A percentile compares a stretch with the other conserved stretches of the same genome.
Evolutionary conservation across 257 asterid genomes (phyloP).

Genomic region (Fraxinus cuspidata): DNA sequence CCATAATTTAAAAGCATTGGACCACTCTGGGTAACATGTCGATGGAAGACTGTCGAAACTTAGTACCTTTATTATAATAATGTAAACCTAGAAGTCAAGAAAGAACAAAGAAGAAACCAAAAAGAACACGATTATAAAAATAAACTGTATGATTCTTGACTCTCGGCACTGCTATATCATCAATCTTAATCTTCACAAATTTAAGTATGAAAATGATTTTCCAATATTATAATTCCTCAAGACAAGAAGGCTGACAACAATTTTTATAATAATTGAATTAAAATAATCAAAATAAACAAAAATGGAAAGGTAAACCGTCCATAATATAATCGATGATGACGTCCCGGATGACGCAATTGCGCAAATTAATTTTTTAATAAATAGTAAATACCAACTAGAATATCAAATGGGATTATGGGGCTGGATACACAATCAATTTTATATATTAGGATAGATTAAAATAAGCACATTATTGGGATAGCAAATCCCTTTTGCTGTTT

Average conservation of each 20-base stretch:
- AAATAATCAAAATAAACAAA: slow-evolving; percentile 27
- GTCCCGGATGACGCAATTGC: slow-evolving; percentile 52
- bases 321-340: slow-evolving; percentile 50
- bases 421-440: slow-evolving; percentile 30
- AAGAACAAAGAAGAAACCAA: slow-evolving; percentile 20
- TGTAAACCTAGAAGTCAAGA: slow-evolving; percentile 33
- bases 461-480: slow-evolving; percentile 22
- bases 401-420: slow-evolving; percentile 30
- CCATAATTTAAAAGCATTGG: slow-evolving; percentile 37
- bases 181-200: slow-evolving; percentile 27
- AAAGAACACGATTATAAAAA: not conserved
- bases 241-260: slow-evolving; percentile 9
- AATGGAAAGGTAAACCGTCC: slow-evolving; percentile 33
- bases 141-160: slow-evolving; percentile 36
- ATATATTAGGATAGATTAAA: slow-evolving; percentile 31
- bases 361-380: slow-evolving; percentile 26
- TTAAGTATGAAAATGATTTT: not conserved
- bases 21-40: slow-evolving; percentile 32
- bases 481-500: not conserved
- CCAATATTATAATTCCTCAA: not conserved
- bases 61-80: slow-evolving; percentile 5
- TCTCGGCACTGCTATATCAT: slow-evolving; percentile 29
- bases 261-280: slow-evolving; percentile 4
- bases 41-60: slow-evolving; percentile 28
- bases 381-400: slow-evolving; percentile 19